Percentiles rank a stretch among this genome's conserved stretches.
Evolutionary conservation across 495 filamentous ascomycete species (phyloP).

Genomic region (Hypoxylon subgilvum): DNA sequence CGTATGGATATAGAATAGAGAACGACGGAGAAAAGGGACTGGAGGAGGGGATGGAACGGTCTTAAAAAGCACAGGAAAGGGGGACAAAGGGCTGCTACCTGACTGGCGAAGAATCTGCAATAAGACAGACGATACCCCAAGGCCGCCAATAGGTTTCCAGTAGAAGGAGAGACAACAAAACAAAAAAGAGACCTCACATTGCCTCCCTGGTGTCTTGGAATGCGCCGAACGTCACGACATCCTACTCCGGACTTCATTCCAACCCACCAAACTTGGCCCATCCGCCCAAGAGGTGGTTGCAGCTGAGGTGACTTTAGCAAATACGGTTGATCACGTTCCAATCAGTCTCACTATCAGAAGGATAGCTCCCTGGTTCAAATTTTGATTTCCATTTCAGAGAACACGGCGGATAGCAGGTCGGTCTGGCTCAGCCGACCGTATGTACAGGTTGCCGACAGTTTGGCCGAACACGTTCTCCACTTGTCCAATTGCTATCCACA

Average conservation of each 20-base stretch:
- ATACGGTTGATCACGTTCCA: conserved; percentile 26
- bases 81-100: conserved; percentile 25
- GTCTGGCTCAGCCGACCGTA: conserved; percentile 27
- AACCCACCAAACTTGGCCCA: conserved; percentile 20
- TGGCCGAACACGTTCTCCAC: conserved; percentile 19
- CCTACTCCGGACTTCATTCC: conserved; percentile 7
- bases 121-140: conserved; percentile 38
- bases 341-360: conserved; percentile 16
- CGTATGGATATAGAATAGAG: neutral
- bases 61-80: conserved; percentile 28
- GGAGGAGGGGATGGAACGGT: conserved; percentile 3
- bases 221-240: conserved; percentile 11
- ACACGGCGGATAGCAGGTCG: conserved; percentile 20
- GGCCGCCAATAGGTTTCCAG: conserved; percentile 26
- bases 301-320: conserved; percentile 10
- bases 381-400: conserved; percentile 36
- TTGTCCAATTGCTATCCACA: conserved; percentile 15
- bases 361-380: conserved; percentile 30
- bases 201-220: conserved; percentile 40
- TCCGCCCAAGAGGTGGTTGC: neutral
- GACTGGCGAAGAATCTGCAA: conserved; percentile 32
- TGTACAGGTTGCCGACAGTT: conserved; percentile 38
- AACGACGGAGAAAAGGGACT: neutral
- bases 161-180: conserved; percentile 30
- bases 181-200: conserved; percentile 31